Evolutionary conservation across 1,284 basidiomycete genomes (phyloP).

Genomic region (Melampsora medusae): DNA sequence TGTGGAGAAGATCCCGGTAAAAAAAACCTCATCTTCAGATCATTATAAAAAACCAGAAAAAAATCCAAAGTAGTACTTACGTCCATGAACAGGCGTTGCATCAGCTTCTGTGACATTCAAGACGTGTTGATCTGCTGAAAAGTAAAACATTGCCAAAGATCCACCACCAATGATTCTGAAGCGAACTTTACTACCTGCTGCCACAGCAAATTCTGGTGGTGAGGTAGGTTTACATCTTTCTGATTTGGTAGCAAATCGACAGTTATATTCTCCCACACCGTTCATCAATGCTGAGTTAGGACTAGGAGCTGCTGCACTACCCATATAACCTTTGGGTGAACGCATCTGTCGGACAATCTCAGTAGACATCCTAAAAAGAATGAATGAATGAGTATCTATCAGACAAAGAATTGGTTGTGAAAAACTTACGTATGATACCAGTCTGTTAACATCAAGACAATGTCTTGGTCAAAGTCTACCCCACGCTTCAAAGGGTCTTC

Average conservation of each 20-base stretch:
- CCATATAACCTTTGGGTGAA: constrained; percentile 47
- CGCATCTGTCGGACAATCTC: constrained; percentile 21
- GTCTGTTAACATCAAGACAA: constrained; percentile 56
- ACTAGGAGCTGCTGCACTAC: constrained; percentile 50
- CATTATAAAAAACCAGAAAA: neutral
- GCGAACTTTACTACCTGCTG: constrained; percentile 54
- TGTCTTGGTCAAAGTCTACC: constrained; percentile 50
- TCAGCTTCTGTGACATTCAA: constrained; percentile 40
- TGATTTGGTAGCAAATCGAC: constrained; percentile 39
- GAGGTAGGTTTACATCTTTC: constrained; percentile 44
- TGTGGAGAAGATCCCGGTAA: neutral
- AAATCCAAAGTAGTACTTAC: neutral
- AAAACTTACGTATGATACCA: constrained; percentile 56
- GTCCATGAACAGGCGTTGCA: neutral
- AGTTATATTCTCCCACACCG: constrained; percentile 51
- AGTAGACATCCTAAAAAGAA: constrained; percentile 37
- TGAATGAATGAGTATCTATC: neutral
- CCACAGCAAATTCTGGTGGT: constrained; percentile 53
- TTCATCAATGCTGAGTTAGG: constrained; percentile 62
- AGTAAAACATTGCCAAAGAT: constrained; percentile 49
- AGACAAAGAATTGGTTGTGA: constrained; percentile 20
- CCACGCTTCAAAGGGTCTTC: constrained; percentile 51
- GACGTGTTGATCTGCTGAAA: constrained; percentile 48
- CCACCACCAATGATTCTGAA: constrained; percentile 62
- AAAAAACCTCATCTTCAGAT: neutral